phyloP scores from a whole-genome alignment of 495 filamentous ascomycete genomes.

The Chaetomium cochliodes region DNA sequence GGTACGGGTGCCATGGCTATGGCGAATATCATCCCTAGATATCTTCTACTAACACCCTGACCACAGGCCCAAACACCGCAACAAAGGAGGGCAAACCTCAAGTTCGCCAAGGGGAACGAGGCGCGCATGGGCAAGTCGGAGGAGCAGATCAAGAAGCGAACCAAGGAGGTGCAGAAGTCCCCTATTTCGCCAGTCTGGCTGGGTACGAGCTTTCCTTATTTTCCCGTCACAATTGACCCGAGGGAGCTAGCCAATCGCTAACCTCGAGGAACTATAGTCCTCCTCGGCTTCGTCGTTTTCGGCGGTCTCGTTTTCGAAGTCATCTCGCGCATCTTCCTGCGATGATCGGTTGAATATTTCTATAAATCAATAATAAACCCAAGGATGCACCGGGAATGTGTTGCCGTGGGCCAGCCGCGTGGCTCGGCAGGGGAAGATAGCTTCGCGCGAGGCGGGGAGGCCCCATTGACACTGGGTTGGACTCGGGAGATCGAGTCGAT shows the following conservation, averaged over 20 bases:
- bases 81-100: constrained; percentile 84
- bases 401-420: neutral
- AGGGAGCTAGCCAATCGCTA: neutral
- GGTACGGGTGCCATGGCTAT: constrained; percentile 25
- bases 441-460: neutral
- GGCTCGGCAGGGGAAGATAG: neutral
- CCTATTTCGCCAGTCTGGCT: constrained; percentile 81
- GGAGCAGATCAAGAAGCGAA: constrained; percentile 62
- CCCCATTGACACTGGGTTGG: neutral
- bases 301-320: constrained; percentile 83
- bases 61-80: constrained; percentile 87
- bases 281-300: constrained; percentile 80
- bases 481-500: neutral
- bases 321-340: constrained; percentile 69
- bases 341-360: constrained; percentile 20
- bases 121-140: constrained; percentile 81
- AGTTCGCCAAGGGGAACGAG: constrained; percentile 76
- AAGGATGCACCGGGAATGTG: neutral
- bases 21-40: neutral
- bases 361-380: neutral
- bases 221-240: neutral
- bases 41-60: neutral
- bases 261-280: constrained; percentile 46
- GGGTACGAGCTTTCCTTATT: constrained; percentile 54
- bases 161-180: constrained; percentile 63